These are phyloP conservation scores for Coccomyxa sp. DNA, from an alignment of 139 green algal genomes.

Conservation along the genomic window DNA sequence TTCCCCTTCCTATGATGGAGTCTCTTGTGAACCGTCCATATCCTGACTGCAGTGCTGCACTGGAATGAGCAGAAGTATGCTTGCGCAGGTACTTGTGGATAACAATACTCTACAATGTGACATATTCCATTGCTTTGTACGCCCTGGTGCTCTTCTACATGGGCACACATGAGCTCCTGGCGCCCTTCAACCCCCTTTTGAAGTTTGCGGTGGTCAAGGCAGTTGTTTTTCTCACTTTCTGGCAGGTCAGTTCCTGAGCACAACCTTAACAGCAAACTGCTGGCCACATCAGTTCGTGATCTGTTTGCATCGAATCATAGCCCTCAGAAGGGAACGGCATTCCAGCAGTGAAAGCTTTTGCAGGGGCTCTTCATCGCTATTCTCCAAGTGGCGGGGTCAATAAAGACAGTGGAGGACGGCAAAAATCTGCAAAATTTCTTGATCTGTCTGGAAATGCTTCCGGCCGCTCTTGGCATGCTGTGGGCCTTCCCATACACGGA, in stretches of 20 bases:
- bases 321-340: not conserved
- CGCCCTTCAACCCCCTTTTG: conserved; percentile 86
- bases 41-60: not conserved
- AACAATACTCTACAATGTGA: conserved; percentile 90
- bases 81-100: conserved; percentile 73
- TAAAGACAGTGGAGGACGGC: conserved; percentile 50
- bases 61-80: not conserved
- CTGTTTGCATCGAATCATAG: too few species aligned
- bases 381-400: conserved; percentile 35
- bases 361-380: conserved; percentile 75
- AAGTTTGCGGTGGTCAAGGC: conserved; percentile 96
- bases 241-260: conserved; percentile 65
- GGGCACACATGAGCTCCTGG: conserved; percentile 85
- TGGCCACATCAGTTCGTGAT: not conserved
- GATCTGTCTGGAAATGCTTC: conserved; percentile 93
- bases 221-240: conserved; percentile 97
- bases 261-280: not conserved
- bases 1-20: not conserved
- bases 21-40: not conserved
- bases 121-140: conserved; percentile 90
- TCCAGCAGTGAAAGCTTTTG: not conserved
- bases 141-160: conserved; percentile 93
- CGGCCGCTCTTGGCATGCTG: conserved; percentile 73
- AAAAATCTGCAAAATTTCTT: conserved; percentile 90
- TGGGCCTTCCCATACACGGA: conserved; percentile 86